These are phyloP conservation scores for Podospora conica DNA, from an alignment of 495 filamentous ascomycete species.

Conservation along the genomic window DNA sequence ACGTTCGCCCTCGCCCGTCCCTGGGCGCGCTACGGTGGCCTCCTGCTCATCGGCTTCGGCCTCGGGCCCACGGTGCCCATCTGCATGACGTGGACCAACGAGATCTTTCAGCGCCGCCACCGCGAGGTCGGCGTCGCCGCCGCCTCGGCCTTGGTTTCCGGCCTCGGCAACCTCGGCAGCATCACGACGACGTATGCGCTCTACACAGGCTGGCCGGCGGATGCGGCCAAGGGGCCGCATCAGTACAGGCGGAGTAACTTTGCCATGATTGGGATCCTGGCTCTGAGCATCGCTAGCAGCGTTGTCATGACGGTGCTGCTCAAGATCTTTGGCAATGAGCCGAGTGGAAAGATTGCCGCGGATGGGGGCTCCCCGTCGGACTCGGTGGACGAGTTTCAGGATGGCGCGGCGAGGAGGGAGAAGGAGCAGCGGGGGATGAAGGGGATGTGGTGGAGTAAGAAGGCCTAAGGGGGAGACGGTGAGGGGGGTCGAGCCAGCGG, in stretches of 20 bases:
- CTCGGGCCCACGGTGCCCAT: conserved; percentile 87
- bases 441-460: conserved; percentile 47
- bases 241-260: conserved; percentile 80
- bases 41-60: conserved; percentile 87
- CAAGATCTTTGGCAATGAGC: conserved; percentile 52
- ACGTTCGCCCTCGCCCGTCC: conserved; percentile 67
- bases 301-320: conserved; percentile 61
- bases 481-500: conserved; percentile 10
- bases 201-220: conserved; percentile 76
- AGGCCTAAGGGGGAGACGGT: conserved; percentile 3
- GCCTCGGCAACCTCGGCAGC: conserved; percentile 76
- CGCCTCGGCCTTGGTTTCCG: conserved; percentile 77
- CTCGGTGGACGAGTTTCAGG: conserved; percentile 48
- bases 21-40: conserved; percentile 81
- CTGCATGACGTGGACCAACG: conserved; percentile 88
- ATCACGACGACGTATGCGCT: conserved; percentile 86
- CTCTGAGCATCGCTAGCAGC: conserved; percentile 66
- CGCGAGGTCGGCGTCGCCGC: conserved; percentile 91
- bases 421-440: conserved; percentile 59
- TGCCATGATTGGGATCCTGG: conserved; percentile 81
- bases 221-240: conserved; percentile 57
- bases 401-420: conserved; percentile 68
- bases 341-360: conserved; percentile 36
- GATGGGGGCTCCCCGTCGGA: conserved; percentile 37
- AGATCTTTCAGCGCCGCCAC: conserved; percentile 84